These are phyloP conservation scores for Blastocystis sp. DNA, from an alignment of 352 stramenopile species.

Conservation along the genomic window DNA sequence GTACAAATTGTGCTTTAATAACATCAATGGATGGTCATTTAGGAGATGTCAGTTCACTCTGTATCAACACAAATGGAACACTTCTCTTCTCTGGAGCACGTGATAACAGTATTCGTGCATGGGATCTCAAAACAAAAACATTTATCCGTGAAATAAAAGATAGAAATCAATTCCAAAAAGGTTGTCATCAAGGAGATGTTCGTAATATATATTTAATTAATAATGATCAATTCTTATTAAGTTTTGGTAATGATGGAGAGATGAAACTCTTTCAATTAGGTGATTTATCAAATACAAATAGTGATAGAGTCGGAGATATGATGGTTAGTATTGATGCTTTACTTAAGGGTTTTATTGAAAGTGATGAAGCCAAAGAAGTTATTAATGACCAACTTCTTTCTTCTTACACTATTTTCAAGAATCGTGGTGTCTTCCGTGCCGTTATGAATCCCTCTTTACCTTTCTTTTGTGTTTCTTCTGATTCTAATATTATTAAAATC, in stretches of 20 bases:
- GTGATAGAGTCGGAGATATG: background rate
- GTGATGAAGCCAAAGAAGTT: background rate
- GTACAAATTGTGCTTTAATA: conserved; percentile 17
- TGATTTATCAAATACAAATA: background rate
- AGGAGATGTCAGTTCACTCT: conserved; percentile 16
- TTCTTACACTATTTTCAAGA: conserved; percentile 1
- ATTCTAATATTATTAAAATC: background rate
- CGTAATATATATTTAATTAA: conserved; percentile 2
- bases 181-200: conserved; percentile 13
- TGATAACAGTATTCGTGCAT: conserved; percentile 31
- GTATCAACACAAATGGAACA: background rate
- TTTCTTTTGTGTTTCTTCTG: no score
- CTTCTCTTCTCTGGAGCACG: conserved; percentile 21
- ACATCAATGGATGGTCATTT: conserved; percentile 26
- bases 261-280: conserved; percentile 28
- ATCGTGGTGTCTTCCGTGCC: background rate
- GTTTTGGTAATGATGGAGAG: background rate
- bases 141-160: conserved; percentile 32
- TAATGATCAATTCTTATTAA: background rate
- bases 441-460: background rate
- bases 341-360: conserved; percentile 11
- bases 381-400: conserved; percentile 7
- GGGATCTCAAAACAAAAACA: conserved; percentile 9
- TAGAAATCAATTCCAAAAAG: conserved; percentile 13
- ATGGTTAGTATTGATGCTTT: conserved; percentile 13